Evolutionary conservation across 2,329 filamentous ascomycete species (phyloP).

Genomic region (Aspergillus ustus): DNA sequence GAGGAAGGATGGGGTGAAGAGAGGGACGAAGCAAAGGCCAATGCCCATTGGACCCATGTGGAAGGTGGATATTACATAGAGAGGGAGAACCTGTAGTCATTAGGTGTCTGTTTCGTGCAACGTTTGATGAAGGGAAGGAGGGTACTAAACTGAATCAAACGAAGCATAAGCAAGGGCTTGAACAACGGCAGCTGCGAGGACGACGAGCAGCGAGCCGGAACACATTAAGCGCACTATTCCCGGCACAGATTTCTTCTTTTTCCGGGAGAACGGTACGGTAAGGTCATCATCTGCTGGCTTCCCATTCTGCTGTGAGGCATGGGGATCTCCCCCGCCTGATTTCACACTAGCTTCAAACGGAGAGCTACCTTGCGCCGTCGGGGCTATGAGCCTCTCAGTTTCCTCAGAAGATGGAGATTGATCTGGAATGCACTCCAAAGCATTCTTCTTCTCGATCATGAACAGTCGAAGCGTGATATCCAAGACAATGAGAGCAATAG

Average conservation of each 20-base stretch:
- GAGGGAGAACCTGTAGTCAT: conserved; percentile 52
- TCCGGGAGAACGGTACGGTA: conserved; percentile 18
- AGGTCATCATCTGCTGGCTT: not conserved
- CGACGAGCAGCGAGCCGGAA: conserved; percentile 50
- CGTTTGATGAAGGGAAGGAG: not conserved
- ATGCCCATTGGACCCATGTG: conserved; percentile 61
- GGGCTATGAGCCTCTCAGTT: conserved; percentile 10
- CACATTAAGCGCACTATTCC: conserved; percentile 39
- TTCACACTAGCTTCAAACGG: not conserved
- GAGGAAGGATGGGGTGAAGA: conserved; percentile 65
- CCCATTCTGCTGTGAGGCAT: not conserved
- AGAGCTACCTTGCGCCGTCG: not conserved
- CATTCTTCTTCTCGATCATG: conserved; percentile 56
- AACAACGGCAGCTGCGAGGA: conserved; percentile 52
- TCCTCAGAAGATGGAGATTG: not conserved
- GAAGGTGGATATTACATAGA: conserved; percentile 61
- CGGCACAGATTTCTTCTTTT: conserved; percentile 19
- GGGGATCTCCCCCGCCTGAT: not conserved
- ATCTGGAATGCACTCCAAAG: conserved; percentile 20
- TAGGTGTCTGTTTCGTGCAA: not conserved
- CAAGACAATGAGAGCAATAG: conserved; percentile 56
- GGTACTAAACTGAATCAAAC: conserved; percentile 53
- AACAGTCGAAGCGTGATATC: conserved; percentile 65
- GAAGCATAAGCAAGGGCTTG: conserved; percentile 58
- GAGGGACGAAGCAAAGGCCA: conserved; percentile 61